Evolutionary conservation across 73 alveolate species (phyloP).

Genomic region (Paramecium octaurelia): DNA sequence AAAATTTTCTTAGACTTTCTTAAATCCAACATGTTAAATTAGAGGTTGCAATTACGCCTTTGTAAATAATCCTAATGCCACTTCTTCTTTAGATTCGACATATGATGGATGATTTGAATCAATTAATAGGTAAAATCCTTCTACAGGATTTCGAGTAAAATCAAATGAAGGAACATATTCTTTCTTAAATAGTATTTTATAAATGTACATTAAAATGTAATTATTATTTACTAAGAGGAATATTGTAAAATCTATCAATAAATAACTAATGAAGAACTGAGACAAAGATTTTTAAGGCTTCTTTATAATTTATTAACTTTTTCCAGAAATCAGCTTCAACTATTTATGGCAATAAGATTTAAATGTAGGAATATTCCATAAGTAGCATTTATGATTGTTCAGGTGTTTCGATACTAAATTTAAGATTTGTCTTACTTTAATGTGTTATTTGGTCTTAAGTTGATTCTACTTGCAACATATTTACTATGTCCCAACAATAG

Average conservation of each 20-base stretch:
- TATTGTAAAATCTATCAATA: not conserved
- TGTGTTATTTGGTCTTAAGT: not conserved
- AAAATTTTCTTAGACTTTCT: not conserved
- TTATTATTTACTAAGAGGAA: not conserved
- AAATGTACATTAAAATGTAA: not conserved
- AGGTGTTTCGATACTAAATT: not conserved
- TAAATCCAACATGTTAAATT: not conserved
- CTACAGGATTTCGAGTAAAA: not conserved
- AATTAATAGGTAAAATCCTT: not conserved
- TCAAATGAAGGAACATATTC: not conserved
- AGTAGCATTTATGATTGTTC: not conserved
- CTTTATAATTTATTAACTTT: not conserved
- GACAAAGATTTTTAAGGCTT: not conserved
- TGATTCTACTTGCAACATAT: not conserved
- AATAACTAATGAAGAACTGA: conserved; percentile 18
- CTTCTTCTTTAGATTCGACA: not conserved
- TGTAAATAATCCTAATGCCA: not conserved
- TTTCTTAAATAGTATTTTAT: not conserved
- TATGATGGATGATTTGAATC: not conserved
- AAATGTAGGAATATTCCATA: not conserved
- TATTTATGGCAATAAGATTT: not conserved
- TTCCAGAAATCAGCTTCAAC: conserved; percentile 5
- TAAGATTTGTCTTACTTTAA: not conserved
- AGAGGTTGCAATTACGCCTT: not conserved
- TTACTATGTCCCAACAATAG: not conserved